Percentiles rank a stretch among this genome's conserved stretches.
These are phyloP conservation scores for Pholiota adiposa DNA, from an alignment of 1,284 basidiomycete genomes.

Conservation along the genomic window DNA sequence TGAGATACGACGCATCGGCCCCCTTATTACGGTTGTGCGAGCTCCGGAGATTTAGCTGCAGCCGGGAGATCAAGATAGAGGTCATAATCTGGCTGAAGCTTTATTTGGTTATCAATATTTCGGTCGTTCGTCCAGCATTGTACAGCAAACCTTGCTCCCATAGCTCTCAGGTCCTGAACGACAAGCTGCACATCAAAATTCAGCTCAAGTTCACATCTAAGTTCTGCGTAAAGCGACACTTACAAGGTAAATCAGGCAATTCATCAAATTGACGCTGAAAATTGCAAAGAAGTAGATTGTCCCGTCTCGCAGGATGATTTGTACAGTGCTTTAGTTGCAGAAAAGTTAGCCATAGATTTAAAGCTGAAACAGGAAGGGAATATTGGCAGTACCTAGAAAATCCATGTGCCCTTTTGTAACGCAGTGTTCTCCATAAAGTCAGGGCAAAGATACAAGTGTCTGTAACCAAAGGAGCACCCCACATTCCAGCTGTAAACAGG, in stretches of 20 bases:
- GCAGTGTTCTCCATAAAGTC: constrained; percentile 24
- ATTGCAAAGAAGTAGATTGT: constrained; percentile 30
- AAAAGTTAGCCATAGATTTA: constrained; percentile 6
- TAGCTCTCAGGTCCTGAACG: neutral
- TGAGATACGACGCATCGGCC: too few relatives aligned
- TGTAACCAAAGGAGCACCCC: constrained; percentile 32
- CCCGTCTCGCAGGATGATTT: constrained; percentile 28
- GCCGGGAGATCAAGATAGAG: neutral
- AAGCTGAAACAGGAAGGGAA: neutral
- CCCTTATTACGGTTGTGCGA: too few relatives aligned
- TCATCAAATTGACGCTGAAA: constrained; percentile 30
- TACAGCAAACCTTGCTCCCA: neutral
- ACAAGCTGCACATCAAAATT: neutral
- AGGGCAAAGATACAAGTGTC: constrained; percentile 29
- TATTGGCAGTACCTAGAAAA: constrained; percentile 11
- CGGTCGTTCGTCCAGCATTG: neutral
- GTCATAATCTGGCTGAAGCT: constrained; percentile 3
- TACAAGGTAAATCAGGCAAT: constrained; percentile 29
- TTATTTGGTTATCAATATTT: neutral
- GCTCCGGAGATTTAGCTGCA: neutral
- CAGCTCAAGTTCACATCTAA: neutral
- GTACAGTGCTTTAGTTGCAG: constrained; percentile 15
- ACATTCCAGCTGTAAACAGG: constrained; percentile 25
- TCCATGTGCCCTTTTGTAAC: constrained; percentile 14
- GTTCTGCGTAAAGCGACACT: neutral